Evolutionary conservation across 306 rosid species (phyloP).

Genomic region (Sesbania bispinosa): DNA sequence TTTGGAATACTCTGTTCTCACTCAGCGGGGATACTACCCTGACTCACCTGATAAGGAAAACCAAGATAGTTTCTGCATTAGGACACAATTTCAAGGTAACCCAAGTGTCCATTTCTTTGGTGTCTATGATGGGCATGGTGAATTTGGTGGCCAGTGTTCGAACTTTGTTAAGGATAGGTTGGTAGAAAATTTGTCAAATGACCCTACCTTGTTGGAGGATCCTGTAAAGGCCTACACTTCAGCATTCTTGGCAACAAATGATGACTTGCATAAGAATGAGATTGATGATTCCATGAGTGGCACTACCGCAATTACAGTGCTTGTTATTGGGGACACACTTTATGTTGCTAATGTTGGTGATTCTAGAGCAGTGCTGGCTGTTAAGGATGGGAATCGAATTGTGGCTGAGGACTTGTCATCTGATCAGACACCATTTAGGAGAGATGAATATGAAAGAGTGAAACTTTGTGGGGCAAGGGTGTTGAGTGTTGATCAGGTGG

Average conservation of each 20-base stretch:
- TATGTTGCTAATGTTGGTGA: slow-evolving; percentile 96
- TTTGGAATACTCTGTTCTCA: slow-evolving; percentile 71
- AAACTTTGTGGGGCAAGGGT: slow-evolving; percentile 89
- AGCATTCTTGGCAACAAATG: slow-evolving; percentile 60
- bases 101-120: slow-evolving; percentile 84
- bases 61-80: slow-evolving; percentile 78
- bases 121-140: slow-evolving; percentile 95
- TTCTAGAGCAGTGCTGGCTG: slow-evolving; percentile 86
- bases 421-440: slow-evolving; percentile 94
- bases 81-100: slow-evolving; percentile 71
- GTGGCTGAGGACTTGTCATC: slow-evolving; percentile 79
- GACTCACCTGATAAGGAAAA: slow-evolving; percentile 76
- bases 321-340: slow-evolving; percentile 68
- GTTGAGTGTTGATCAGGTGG: slow-evolving; percentile 87
- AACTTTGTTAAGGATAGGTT: slow-evolving; percentile 73
- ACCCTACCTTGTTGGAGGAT: slow-evolving; percentile 56
- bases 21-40: slow-evolving; percentile 96
- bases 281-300: slow-evolving; percentile 97
- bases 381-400: slow-evolving; percentile 67
- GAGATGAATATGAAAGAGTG: slow-evolving; percentile 88
- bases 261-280: slow-evolving; percentile 54
- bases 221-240: slow-evolving; percentile 71
- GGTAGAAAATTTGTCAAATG: slow-evolving; percentile 54
- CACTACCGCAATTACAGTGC: slow-evolving; percentile 88
- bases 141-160: slow-evolving; percentile 72